These are phyloP conservation scores for Neurospora sublineolata DNA, from an alignment of 495 filamentous ascomycete genomes.

Conservation along the genomic window DNA sequence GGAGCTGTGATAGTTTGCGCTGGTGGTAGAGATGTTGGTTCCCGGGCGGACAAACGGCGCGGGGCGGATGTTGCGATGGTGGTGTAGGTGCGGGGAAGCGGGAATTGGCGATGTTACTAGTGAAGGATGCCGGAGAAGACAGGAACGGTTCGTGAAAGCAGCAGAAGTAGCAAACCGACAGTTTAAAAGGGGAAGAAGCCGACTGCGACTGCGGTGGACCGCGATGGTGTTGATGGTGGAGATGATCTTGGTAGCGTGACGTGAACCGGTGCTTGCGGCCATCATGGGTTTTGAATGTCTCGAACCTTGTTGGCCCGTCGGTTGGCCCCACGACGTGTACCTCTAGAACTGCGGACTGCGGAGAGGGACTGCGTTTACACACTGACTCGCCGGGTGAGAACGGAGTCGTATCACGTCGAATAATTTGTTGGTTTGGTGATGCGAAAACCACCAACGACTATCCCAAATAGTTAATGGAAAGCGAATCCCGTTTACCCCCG, in stretches of 20 bases:
- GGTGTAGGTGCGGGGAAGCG: not conserved
- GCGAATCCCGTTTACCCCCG: not conserved
- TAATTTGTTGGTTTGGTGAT: not conserved
- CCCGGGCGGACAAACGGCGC: slow-evolving; percentile 1
- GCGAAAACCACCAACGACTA: not conserved
- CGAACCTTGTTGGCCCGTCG: not conserved
- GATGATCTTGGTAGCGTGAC: not conserved
- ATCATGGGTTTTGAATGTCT: not conserved
- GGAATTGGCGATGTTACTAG: not conserved
- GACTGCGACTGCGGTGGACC: not conserved
- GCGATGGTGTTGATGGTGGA: not conserved
- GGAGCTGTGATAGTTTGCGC: not conserved
- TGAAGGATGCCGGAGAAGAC: not conserved
- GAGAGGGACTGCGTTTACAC: not conserved
- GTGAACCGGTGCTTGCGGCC: not conserved
- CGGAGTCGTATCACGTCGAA: not conserved
- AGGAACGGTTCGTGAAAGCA: not conserved
- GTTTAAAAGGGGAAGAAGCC: not conserved
- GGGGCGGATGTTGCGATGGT: not conserved
- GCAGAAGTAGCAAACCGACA: not conserved
- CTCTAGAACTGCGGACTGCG: not conserved
- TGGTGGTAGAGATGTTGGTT: not conserved
- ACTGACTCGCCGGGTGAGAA: not conserved
- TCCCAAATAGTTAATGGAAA: not conserved
- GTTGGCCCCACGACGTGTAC: not conserved